phyloP scores from a whole-genome alignment of 768 basidiomycete genomes.

The Cystobasidium ongulense region DNA sequence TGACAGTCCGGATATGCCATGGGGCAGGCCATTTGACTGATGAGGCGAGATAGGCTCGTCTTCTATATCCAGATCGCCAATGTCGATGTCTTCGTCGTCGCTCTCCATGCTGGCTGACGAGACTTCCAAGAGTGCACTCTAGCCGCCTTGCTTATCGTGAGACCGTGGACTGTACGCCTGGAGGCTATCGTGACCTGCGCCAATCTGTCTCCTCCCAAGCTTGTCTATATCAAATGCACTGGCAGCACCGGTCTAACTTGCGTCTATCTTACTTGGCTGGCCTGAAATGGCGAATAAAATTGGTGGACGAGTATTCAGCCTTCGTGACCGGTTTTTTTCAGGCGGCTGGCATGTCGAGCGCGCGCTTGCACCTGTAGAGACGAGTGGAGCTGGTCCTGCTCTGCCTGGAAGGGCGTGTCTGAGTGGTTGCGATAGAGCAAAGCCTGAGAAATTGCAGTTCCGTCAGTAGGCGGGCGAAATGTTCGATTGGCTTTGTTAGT shows the following conservation, averaged over 20 bases:
- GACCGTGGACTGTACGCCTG: too few species aligned
- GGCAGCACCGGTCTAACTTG: not conserved
- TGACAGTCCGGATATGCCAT: not conserved
- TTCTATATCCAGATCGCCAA: not conserved
- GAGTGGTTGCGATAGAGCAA: too few species aligned
- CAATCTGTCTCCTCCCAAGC: too few species aligned
- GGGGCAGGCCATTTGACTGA: not conserved
- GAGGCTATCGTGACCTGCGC: too few species aligned
- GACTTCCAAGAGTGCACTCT: not conserved
- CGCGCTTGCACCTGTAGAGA: not conserved
- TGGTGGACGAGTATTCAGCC: not conserved
- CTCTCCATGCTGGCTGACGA: not conserved
- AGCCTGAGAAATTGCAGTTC: too few species aligned
- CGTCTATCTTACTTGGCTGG: not conserved
- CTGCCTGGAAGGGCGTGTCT: not conserved
- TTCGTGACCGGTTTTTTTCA: too few species aligned
- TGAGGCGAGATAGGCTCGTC: not conserved
- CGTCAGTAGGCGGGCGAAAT: too few species aligned
- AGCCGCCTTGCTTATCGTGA: not conserved
- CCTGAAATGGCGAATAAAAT: not conserved
- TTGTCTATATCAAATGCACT: too few species aligned
- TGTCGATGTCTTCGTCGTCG: slow-evolving; percentile 1
- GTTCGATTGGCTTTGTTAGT: too few species aligned
- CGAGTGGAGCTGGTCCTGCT: not conserved
- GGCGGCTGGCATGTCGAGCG: not conserved